Evolutionary conservation across 768 basidiomycete species (phyloP).

Genomic region (Panellus pusillus): DNA sequence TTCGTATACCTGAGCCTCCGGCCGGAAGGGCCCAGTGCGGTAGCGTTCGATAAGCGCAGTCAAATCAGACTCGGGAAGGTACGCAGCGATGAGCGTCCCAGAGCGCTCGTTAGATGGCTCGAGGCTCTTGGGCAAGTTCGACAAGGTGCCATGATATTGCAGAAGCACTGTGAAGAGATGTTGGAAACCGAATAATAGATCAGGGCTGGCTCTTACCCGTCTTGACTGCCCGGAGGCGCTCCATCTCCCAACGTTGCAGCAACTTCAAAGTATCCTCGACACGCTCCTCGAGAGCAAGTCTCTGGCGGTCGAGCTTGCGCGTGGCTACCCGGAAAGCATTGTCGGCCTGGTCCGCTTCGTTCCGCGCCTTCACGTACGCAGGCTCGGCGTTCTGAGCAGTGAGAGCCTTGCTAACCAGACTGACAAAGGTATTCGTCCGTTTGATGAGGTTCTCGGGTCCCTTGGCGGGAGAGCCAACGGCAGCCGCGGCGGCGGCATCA

Average conservation of each 20-base stretch:
- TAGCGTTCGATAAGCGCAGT: constrained; percentile 88
- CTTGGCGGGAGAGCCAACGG: constrained; percentile 28
- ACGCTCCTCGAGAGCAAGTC: constrained; percentile 83
- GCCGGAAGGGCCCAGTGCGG: constrained; percentile 91
- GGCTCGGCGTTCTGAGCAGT: constrained; percentile 59
- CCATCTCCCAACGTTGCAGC: constrained; percentile 84
- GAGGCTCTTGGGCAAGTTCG: constrained; percentile 68
- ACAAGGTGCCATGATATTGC: constrained; percentile 83
- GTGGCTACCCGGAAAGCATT: constrained; percentile 76
- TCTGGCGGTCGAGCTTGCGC: constrained; percentile 79
- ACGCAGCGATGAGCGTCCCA: constrained; percentile 75
- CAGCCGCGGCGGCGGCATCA: constrained; percentile 18
- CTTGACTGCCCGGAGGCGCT: constrained; percentile 81
- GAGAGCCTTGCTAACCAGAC: constrained; percentile 72
- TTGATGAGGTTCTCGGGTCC: constrained; percentile 59
- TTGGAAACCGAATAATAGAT: neutral
- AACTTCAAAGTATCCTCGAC: constrained; percentile 81
- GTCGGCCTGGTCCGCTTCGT: constrained; percentile 82
- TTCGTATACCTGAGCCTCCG: constrained; percentile 83
- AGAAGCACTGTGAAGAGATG: constrained; percentile 61
- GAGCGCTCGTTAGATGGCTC: constrained; percentile 68
- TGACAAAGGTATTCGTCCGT: constrained; percentile 68
- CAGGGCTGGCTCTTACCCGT: constrained; percentile 49
- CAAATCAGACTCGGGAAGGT: constrained; percentile 85
- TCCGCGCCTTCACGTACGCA: constrained; percentile 63